Conservation (phyloP, 2,329 filamentous ascomycete species). For the Fonsecaea erecta region DNA sequence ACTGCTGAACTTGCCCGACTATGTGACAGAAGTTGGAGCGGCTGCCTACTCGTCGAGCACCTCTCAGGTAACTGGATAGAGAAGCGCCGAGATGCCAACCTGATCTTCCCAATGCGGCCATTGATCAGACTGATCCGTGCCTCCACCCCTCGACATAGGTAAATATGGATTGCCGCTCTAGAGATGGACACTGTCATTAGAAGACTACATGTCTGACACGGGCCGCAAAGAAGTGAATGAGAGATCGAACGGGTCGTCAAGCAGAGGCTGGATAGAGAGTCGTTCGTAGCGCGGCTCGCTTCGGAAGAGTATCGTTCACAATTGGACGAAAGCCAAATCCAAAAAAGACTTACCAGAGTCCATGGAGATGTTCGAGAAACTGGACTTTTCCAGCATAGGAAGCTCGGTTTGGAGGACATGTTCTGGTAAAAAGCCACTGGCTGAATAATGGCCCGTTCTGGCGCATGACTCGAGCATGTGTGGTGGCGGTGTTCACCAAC, state of each 20-base stretch:
- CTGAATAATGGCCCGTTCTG: conserved; percentile 5
- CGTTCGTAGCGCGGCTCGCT: conserved; percentile 13
- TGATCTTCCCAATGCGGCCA: background rate
- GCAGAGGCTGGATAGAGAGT: background rate
- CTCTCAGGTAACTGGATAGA: background rate
- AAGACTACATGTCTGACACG: background rate
- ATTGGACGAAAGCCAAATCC: conserved; percentile 11
- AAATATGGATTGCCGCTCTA: background rate
- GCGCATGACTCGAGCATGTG: background rate
- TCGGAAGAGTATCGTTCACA: conserved; percentile 1
- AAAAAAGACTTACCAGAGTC: background rate
- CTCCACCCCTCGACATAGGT: background rate
- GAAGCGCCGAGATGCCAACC: background rate
- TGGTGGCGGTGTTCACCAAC: background rate
- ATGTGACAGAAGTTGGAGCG: background rate
- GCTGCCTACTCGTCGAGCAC: background rate
- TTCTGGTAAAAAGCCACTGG: background rate
- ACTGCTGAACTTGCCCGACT: background rate
- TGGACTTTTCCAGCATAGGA: conserved; percentile 11
- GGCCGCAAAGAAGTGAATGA: background rate
- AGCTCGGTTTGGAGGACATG: conserved; percentile 1
- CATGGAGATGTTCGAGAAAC: conserved; percentile 14
- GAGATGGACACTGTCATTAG: background rate
- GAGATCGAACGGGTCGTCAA: background rate
- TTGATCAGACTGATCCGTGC: background rate